A percentile compares a stretch with the other conserved stretches of the same genome.
phyloP scores from a whole-genome alignment of 306 rosid genomes.

The Cucumis melo region DNA sequence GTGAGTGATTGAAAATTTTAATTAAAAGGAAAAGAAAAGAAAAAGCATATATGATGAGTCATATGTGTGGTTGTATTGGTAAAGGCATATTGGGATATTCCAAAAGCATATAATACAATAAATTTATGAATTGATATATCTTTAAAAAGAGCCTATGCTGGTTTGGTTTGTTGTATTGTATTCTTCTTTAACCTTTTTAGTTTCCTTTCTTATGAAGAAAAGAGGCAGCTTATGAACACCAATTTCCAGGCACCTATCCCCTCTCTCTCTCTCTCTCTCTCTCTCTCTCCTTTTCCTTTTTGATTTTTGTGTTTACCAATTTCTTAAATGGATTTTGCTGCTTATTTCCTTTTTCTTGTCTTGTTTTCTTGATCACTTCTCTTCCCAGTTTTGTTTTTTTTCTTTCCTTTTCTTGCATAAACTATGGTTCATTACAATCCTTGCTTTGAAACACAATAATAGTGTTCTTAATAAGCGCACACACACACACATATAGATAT shows the following conservation, averaged over 20 bases:
- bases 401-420: neutral
- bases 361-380: too few species aligned
- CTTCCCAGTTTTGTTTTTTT: neutral
- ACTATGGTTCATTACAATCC: neutral
- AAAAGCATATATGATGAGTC: neutral
- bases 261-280: neutral
- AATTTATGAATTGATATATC: too few species aligned
- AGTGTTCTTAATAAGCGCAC: too few species aligned
- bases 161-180: too few species aligned
- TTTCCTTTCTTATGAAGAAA: neutral
- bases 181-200: neutral
- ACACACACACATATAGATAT: too few species aligned
- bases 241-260: neutral
- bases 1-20: too few species aligned
- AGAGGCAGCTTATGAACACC: neutral
- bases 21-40: too few species aligned
- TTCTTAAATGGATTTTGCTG: too few species aligned
- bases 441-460: too few species aligned
- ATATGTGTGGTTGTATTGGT: neutral
- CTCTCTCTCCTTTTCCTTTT: too few species aligned
- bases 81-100: constrained; percentile 29
- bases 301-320: too few species aligned
- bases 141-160: too few species aligned
- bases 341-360: neutral
- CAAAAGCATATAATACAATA: constrained; percentile 11